Evolutionary conservation across 108 stramenopile species (phyloP).

Genomic region (Skeletonema costatum): DNA sequence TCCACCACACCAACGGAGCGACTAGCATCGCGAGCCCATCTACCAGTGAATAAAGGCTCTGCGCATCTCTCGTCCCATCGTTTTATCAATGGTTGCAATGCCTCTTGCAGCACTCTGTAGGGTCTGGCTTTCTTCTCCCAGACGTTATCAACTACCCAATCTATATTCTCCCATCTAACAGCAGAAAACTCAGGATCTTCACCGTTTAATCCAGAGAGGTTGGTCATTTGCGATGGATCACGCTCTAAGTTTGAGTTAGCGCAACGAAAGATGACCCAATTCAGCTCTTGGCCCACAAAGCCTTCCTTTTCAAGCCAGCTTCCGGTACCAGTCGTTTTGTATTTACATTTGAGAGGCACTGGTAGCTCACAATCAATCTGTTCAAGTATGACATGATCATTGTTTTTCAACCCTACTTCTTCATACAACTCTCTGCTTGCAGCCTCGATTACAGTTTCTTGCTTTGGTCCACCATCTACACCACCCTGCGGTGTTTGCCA

Average conservation of each 20-base stretch:
- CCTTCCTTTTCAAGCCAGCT: constrained; percentile 51
- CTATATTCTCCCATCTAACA: constrained; percentile 44
- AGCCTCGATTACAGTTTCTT: constrained; percentile 51
- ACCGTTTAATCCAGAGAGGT: constrained; percentile 43
- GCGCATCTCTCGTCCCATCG: constrained; percentile 44
- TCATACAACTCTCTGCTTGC: constrained; percentile 52
- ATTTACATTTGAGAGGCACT: constrained; percentile 20
- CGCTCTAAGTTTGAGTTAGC: constrained; percentile 39
- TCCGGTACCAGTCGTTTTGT: constrained; percentile 45
- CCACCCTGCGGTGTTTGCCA: constrained; percentile 66
- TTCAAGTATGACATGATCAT: constrained; percentile 44
- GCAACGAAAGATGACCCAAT: constrained; percentile 59
- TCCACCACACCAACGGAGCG: constrained; percentile 27
- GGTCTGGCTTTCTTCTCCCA: constrained; percentile 47
- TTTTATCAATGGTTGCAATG: not conserved
- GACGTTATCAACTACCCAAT: constrained; percentile 46
- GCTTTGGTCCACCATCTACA: constrained; percentile 30
- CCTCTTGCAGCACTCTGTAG: constrained; percentile 32
- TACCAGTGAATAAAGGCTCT: constrained; percentile 29
- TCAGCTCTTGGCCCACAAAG: constrained; percentile 56
- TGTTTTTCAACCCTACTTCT: constrained; percentile 44
- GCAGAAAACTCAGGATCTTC: constrained; percentile 47
- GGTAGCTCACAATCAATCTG: constrained; percentile 4
- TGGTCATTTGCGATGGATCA: constrained; percentile 35
- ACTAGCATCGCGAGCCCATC: constrained; percentile 47